Evolutionary conservation across 1,139 yeast species (phyloP).

Genomic region (Wickerhamomyces sp.): DNA sequence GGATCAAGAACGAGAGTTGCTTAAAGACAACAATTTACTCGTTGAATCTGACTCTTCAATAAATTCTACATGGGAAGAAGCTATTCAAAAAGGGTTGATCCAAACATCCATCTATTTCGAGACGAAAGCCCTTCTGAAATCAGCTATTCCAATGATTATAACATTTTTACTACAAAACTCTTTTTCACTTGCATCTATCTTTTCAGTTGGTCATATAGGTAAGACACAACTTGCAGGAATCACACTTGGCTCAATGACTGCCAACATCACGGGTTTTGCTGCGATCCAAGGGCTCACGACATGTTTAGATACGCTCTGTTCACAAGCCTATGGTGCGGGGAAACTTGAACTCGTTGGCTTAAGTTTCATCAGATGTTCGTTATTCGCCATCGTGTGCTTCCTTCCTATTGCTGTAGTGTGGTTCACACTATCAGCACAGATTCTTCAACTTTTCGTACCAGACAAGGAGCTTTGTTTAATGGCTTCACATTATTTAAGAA

Average conservation of each 20-base stretch:
- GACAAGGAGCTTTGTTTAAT: constrained; percentile 19
- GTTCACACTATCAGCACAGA: constrained; percentile 19
- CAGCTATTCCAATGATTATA: constrained; percentile 42
- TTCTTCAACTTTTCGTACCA: constrained; percentile 17
- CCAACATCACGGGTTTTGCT: constrained; percentile 43
- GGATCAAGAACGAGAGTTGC: constrained; percentile 18
- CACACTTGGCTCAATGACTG: constrained; percentile 34
- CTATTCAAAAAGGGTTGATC: constrained; percentile 17
- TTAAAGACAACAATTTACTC: constrained; percentile 15
- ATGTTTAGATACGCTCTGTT: constrained; percentile 46
- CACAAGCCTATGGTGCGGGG: constrained; percentile 47
- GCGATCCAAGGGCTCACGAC: constrained; percentile 53
- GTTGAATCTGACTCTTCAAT: constrained; percentile 10
- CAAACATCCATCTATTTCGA: constrained; percentile 18
- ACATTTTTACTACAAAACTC: constrained; percentile 47
- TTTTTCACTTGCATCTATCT: constrained; percentile 43
- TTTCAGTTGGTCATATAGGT: constrained; percentile 46
- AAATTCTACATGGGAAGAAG: constrained; percentile 21
- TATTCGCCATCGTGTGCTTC: constrained; percentile 33
- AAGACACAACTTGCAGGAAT: constrained; percentile 44
- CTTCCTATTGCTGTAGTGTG: constrained; percentile 34
- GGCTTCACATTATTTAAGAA: constrained; percentile 30
- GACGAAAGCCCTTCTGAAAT: constrained; percentile 12
- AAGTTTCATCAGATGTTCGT: constrained; percentile 37
- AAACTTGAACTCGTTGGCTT: constrained; percentile 35